phyloP scores from a whole-genome alignment of 148 eudicot species.

The Spergularia bocconei region DNA sequence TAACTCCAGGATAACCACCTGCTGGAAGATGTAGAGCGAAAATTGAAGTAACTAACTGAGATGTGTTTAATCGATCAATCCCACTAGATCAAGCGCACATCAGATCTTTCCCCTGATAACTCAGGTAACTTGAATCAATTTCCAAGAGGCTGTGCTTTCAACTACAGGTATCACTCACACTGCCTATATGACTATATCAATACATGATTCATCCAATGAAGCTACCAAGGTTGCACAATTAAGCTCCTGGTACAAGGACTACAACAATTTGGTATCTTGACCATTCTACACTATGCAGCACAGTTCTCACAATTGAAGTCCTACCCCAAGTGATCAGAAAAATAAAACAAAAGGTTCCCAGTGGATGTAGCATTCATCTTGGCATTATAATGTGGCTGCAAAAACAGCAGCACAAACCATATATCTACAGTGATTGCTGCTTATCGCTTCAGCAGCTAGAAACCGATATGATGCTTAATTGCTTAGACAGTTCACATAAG shows the following conservation, averaged over 20 bases:
- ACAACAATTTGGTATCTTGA: background rate
- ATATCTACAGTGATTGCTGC: no score
- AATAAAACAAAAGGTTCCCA: no score
- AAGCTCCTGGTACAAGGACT: background rate
- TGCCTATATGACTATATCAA: background rate
- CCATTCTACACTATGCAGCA: background rate
- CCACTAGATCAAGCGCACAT: background rate
- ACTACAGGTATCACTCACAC: background rate
- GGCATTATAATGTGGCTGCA: no score
- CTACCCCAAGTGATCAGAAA: constrained; percentile 5
- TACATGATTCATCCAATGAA: background rate
- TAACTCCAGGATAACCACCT: background rate
- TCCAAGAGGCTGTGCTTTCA: background rate
- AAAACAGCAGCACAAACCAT: no score
- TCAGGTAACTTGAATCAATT: background rate
- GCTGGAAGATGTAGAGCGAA: background rate
- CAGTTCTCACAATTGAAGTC: background rate
- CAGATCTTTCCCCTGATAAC: background rate
- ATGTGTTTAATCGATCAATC: background rate
- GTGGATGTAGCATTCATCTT: no score
- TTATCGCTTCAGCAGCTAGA: background rate
- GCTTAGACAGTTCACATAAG: background rate
- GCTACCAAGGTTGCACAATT: background rate
- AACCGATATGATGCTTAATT: background rate
- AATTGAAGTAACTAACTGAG: background rate